A percentile compares a stretch with the other conserved stretches of the same genome.
Evolutionary conservation across 2,329 filamentous ascomycete species (phyloP).

Genomic region (Pseudogymnoascus sp.): DNA sequence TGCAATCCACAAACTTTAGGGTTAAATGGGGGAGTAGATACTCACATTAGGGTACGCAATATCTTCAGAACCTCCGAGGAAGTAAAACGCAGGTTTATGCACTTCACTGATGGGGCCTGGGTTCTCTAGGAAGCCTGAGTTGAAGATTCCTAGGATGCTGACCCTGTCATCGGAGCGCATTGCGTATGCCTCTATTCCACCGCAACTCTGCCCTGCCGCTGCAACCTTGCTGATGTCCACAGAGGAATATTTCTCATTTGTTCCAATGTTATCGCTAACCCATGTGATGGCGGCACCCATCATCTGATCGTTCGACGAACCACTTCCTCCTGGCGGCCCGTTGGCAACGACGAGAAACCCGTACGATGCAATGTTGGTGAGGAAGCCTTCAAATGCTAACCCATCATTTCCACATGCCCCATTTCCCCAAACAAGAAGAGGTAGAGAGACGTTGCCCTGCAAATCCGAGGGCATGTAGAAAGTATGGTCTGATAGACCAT

Average conservation of each 20-base stretch:
- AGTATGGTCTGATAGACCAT: background rate
- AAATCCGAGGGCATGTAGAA: background rate
- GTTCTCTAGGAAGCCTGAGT: slow-evolving; percentile 18
- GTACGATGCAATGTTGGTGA: slow-evolving; percentile 10
- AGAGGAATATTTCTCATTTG: slow-evolving; percentile 14
- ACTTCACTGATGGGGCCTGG: background rate
- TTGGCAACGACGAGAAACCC: slow-evolving; percentile 10
- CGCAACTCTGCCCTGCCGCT: slow-evolving; percentile 27
- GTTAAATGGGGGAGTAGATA: background rate
- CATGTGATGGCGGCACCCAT: slow-evolving; percentile 22
- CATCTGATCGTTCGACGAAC: slow-evolving; percentile 19
- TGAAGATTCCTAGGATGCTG: slow-evolving; percentile 22
- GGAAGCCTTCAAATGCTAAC: slow-evolving; percentile 5
- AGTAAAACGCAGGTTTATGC: slow-evolving; percentile 3
- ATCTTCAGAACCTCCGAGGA: slow-evolving; percentile 16
- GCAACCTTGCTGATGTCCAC: slow-evolving; percentile 24
- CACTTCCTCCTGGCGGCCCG: background rate
- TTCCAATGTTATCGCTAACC: slow-evolving; percentile 18
- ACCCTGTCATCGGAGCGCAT: slow-evolving; percentile 19
- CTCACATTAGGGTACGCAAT: slow-evolving; percentile 19
- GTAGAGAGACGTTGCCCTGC: background rate
- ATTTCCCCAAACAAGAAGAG: slow-evolving; percentile 7
- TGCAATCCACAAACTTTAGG: background rate
- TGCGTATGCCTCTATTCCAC: slow-evolving; percentile 27
- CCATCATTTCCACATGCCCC: slow-evolving; percentile 7